Conservation (phyloP, 2,329 filamentous ascomycete genomes). For the Fusarium poae region DNA sequence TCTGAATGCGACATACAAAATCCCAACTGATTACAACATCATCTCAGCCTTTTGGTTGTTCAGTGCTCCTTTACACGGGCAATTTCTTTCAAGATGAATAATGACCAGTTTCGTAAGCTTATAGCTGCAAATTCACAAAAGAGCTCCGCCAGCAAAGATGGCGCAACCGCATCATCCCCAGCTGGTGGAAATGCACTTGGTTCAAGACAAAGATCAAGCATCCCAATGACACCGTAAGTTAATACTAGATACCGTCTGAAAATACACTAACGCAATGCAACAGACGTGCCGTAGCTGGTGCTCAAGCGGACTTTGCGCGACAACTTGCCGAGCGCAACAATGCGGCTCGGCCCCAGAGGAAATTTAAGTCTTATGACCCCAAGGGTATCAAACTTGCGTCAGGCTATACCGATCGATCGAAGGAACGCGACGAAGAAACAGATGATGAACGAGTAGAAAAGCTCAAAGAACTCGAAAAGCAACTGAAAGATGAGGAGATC, state of each 20-base stretch:
- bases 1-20: constrained; percentile 12
- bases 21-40: constrained; percentile 10
- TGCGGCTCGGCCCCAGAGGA: constrained; percentile 71
- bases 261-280: constrained; percentile 42
- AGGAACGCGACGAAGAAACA: constrained; percentile 68
- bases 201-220: constrained; percentile 81
- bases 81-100: constrained; percentile 78
- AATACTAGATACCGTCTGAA: neutral
- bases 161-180: constrained; percentile 55
- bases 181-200: constrained; percentile 69
- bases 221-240: constrained; percentile 92
- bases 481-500: constrained; percentile 86
- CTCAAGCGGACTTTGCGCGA: constrained; percentile 79
- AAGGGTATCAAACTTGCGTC: constrained; percentile 84
- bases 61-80: neutral
- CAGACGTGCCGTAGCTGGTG: constrained; percentile 72
- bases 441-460: constrained; percentile 71
- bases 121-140: constrained; percentile 67
- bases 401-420: constrained; percentile 88
- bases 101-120: constrained; percentile 91
- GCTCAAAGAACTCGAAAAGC: constrained; percentile 83
- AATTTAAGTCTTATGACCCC: constrained; percentile 81
- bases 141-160: constrained; percentile 58
- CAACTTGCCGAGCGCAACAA: constrained; percentile 83
- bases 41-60: neutral